A percentile compares a stretch with the other conserved stretches of the same genome.
Conservation (phyloP, 352 stramenopile species). For the Poterioochromonas sp. region DNA sequence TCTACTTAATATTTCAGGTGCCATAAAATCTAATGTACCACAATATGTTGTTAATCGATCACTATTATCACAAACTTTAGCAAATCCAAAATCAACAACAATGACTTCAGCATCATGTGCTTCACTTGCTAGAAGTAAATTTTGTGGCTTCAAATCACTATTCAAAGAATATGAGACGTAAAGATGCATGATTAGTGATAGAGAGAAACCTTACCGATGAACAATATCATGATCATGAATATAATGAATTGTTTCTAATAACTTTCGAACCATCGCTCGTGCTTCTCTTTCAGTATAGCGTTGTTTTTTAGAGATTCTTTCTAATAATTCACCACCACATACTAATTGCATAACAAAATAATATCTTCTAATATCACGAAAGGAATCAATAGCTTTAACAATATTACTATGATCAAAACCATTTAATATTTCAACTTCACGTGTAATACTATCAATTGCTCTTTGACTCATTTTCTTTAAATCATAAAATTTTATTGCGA, state of each 20-base stretch:
- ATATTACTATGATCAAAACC: neutral
- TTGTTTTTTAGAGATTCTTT: conserved; percentile 78
- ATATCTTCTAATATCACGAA: conserved; percentile 4
- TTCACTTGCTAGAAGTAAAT: neutral
- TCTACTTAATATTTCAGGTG: conserved; percentile 69
- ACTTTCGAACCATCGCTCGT: conserved; percentile 75
- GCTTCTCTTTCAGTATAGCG: conserved; percentile 90
- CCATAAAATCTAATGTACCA: conserved; percentile 82
- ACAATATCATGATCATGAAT: conserved; percentile 62
- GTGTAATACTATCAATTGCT: neutral
- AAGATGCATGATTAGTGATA: too few species aligned
- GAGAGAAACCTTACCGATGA: too few species aligned
- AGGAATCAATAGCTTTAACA: neutral
- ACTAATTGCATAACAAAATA: conserved; percentile 1
- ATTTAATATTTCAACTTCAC: neutral
- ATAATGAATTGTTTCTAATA: conserved; percentile 90
- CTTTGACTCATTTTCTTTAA: too few species aligned
- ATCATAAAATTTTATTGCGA: too few species aligned
- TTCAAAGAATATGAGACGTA: too few species aligned
- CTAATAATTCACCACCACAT: conserved; percentile 75
- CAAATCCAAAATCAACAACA: conserved; percentile 35
- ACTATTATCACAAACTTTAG: neutral
- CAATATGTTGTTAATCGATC: neutral
- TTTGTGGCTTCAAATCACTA: neutral
- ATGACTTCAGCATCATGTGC: conserved; percentile 54